Base-by-base conservation (phyloP, 768 basidiomycete species). In the Collybia mongolica region DNA sequence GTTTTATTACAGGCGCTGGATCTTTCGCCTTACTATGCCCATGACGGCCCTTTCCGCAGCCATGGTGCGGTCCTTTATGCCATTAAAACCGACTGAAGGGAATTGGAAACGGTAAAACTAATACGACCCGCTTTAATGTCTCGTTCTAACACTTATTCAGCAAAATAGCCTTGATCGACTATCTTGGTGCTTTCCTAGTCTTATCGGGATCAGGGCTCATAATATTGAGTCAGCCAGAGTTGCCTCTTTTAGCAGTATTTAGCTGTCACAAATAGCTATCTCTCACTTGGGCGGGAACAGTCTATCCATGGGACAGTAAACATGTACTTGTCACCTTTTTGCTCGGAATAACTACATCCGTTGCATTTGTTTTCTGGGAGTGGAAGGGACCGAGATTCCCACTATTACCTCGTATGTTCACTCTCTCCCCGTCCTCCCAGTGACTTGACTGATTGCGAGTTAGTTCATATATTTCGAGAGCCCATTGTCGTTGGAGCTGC, bases 1-100 rank as follows among this genome's bases (percentile, higher is more conserved):
- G 3, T 32, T 12, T 12, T 11, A 11, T 3, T 26, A 18, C 14
- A 36, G 43, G 59, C 49, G 75, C 61, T 81, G 80, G 79, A 80
- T 79, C 56, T 81, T 80, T 61, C 80, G 79, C 71, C 65, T 81
- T 44, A 79, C 73, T 23, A 63, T 82, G 0, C 80, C 81, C 0
- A 53, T 80, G 3, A 73, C 77, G 0, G 62, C 69, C 14, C 48
- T 65, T 22, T 69, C 76, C 1, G 71, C 80, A 19, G 59, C 69
- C 17, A 67, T 77, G 11, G 75, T 82, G 19, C 51, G 70, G 32
- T 72, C 80, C 47, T 69, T 81, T 18, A 72, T 84, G 6, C 83
- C 83, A 1, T 65, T 83, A 14, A 77, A 77, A 48, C 65, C 69
- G 1, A 79, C 82, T 3, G 70, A 72, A 38, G 84, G 83, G 2